Evolutionary conservation across 192 early-diverging fungal species (phyloP).

Genomic region (Coemansia sp.): DNA sequence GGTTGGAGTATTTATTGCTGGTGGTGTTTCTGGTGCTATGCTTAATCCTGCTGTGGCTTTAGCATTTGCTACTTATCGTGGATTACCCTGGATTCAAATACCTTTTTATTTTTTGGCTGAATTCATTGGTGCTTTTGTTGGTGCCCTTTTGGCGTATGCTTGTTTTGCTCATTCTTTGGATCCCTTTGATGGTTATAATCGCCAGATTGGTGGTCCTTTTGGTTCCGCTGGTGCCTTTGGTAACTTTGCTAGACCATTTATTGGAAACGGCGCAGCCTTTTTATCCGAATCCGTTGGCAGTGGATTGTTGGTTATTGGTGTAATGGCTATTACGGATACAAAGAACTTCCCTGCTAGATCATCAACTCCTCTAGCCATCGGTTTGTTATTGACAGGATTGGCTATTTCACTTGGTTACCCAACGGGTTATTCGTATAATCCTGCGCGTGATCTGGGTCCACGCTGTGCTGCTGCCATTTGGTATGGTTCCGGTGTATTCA

Average conservation of each 20-base stretch:
- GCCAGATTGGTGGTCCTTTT: slow-evolving; percentile 35
- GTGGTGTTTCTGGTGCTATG: slow-evolving; percentile 47
- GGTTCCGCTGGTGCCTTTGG: slow-evolving; percentile 48
- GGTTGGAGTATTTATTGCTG: slow-evolving; percentile 44
- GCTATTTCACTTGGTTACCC: slow-evolving; percentile 57
- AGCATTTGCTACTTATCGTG: slow-evolving; percentile 47
- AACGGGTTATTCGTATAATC: slow-evolving; percentile 66
- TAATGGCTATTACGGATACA: slow-evolving; percentile 58
- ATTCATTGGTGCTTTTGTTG: slow-evolving; percentile 52
- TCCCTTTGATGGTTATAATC: slow-evolving; percentile 44
- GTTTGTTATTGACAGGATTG: slow-evolving; percentile 55
- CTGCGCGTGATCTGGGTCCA: slow-evolving; percentile 75
- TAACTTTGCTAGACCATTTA: slow-evolving; percentile 49
- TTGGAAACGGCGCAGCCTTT: slow-evolving; percentile 50
- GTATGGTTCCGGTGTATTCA: slow-evolving; percentile 67
- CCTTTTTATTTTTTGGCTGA: slow-evolving; percentile 54
- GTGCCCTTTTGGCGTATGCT: slow-evolving; percentile 46
- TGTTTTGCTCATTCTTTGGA: slow-evolving; percentile 48
- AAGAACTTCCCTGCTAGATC: slow-evolving; percentile 54
- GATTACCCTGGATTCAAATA: slow-evolving; percentile 53
- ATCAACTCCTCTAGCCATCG: slow-evolving; percentile 55
- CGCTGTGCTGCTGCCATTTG: slow-evolving; percentile 64
- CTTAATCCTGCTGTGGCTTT: slow-evolving; percentile 53
- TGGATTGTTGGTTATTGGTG: slow-evolving; percentile 55
- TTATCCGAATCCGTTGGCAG: slow-evolving; percentile 62